Percentiles rank a stretch among this genome's conserved stretches.
phyloP scores from a whole-genome alignment of 2,329 filamentous ascomycete genomes.

The Microthyrium microscopicum region DNA sequence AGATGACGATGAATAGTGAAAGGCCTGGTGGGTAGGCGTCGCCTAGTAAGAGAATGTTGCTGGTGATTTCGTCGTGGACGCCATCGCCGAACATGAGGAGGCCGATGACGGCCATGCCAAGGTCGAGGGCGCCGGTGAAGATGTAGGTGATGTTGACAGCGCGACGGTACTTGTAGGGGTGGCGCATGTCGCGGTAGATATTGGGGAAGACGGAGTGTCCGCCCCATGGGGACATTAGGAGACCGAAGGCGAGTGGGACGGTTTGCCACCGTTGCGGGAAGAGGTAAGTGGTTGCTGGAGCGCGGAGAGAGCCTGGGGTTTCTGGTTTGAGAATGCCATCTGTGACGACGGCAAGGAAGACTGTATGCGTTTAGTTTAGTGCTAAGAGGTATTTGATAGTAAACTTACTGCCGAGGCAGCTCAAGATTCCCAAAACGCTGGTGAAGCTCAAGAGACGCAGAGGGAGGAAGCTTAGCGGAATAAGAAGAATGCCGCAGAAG shows the following conservation, averaged over 20 bases:
- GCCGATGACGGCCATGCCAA: slow-evolving; percentile 65
- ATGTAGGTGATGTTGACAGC: slow-evolving; percentile 67
- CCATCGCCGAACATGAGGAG: slow-evolving; percentile 87
- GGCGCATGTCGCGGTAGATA: slow-evolving; percentile 60
- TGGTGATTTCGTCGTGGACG: slow-evolving; percentile 79
- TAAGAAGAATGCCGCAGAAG: slow-evolving; percentile 58
- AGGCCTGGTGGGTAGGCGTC: slow-evolving; percentile 56
- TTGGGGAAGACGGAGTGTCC: slow-evolving; percentile 70
- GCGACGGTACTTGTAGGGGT: slow-evolving; percentile 64
- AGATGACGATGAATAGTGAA: slow-evolving; percentile 65
- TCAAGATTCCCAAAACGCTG: slow-evolving; percentile 82
- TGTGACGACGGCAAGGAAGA: slow-evolving; percentile 66
- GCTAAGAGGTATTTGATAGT: neutral
- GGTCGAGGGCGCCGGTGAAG: slow-evolving; percentile 75
- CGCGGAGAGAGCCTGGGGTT: slow-evolving; percentile 62
- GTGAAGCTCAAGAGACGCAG: slow-evolving; percentile 74
- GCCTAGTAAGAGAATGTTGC: slow-evolving; percentile 67
- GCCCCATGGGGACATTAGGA: slow-evolving; percentile 72
- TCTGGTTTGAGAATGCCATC: slow-evolving; percentile 76
- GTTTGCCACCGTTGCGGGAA: slow-evolving; percentile 78
- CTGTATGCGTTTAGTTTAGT: slow-evolving; percentile 25
- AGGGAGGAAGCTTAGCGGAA: slow-evolving; percentile 73
- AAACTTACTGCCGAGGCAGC: slow-evolving; percentile 66
- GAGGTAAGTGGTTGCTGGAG: slow-evolving; percentile 64
- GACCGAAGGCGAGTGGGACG: slow-evolving; percentile 71